Percentiles rank a stretch among this genome's conserved stretches.
phyloP scores from a whole-genome alignment of 2,329 filamentous ascomycete genomes.

The Ilyonectria robusta region DNA sequence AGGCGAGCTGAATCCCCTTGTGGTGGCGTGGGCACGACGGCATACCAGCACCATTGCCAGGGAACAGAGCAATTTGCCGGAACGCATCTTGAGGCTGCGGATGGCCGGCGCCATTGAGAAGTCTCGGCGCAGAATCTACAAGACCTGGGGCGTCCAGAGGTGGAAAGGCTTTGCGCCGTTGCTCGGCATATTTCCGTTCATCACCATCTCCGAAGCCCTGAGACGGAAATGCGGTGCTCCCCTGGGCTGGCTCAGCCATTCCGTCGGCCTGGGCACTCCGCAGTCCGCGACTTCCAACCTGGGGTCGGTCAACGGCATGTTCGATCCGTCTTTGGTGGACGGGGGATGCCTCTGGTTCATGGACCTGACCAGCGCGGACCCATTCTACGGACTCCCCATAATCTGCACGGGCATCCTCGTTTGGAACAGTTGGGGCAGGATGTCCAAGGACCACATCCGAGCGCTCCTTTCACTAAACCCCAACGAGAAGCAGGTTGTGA shows the following conservation, averaged over 20 bases:
- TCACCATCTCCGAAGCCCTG: conserved; percentile 65
- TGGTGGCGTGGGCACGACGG: conserved; percentile 51
- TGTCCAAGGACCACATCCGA: conserved; percentile 49
- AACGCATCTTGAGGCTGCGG: conserved; percentile 44
- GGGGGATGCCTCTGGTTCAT: conserved; percentile 71
- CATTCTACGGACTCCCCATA: conserved; percentile 63
- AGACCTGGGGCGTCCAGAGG: conserved; percentile 58
- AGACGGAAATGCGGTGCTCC: conserved; percentile 60
- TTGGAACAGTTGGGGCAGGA: conserved; percentile 48
- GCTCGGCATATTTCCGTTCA: conserved; percentile 63
- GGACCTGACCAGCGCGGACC: conserved; percentile 67
- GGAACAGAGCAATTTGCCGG: conserved; percentile 27
- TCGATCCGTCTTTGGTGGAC: conserved; percentile 59
- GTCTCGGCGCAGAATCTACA: conserved; percentile 53
- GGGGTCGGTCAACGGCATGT: conserved; percentile 44
- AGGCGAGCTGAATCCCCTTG: conserved; percentile 48
- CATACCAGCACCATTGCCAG: conserved; percentile 35
- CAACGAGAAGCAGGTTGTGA: conserved; percentile 29
- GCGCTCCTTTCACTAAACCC: conserved; percentile 43
- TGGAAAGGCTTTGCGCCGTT: conserved; percentile 62
- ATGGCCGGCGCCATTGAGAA: conserved; percentile 44
- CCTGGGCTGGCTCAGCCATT: conserved; percentile 49
- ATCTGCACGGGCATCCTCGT: conserved; percentile 51
- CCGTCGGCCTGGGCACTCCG: conserved; percentile 47
- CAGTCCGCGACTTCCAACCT: conserved; percentile 41